phyloP scores from a whole-genome alignment of 441 rosid species.

The Erodium texanum region DNA sequence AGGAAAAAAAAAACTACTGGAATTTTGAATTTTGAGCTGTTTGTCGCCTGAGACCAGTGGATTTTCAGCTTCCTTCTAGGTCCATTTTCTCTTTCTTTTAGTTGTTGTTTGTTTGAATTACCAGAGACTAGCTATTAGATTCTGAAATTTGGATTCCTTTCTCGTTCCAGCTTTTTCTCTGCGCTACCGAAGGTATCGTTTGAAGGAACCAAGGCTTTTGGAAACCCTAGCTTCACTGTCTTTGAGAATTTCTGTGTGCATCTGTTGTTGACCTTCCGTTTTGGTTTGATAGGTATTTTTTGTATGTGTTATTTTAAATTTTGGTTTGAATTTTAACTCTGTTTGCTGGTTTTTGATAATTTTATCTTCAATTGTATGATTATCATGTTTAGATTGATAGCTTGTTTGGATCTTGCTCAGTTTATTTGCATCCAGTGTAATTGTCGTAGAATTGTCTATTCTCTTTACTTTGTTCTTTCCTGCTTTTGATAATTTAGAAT shows the following conservation, averaged over 20 bases:
- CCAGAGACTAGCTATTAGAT: too few species aligned
- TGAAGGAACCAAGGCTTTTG: neutral
- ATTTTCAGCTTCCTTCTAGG: neutral
- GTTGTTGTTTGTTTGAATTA: too few species aligned
- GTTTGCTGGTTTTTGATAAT: neutral
- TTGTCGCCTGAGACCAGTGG: neutral
- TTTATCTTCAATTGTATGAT: neutral
- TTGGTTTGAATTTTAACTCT: neutral
- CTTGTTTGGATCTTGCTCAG: neutral
- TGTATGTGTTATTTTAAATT: neutral
- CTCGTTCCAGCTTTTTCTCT: too few species aligned
- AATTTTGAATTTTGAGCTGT: neutral
- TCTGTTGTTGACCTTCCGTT: neutral
- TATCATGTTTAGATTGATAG: neutral
- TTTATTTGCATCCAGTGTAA: neutral
- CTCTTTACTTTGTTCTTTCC: neutral
- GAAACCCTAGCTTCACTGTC: neutral
- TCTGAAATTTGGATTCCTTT: too few species aligned
- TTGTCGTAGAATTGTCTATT: too few species aligned
- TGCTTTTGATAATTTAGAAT: neutral
- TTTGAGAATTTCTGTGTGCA: neutral
- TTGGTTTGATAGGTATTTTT: neutral
- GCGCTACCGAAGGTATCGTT: neutral
- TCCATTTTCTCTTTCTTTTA: too few species aligned
- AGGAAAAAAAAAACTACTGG: neutral